Evolutionary conservation across 306 rosid species (phyloP).

Genomic region (Sophora flavescens): DNA sequence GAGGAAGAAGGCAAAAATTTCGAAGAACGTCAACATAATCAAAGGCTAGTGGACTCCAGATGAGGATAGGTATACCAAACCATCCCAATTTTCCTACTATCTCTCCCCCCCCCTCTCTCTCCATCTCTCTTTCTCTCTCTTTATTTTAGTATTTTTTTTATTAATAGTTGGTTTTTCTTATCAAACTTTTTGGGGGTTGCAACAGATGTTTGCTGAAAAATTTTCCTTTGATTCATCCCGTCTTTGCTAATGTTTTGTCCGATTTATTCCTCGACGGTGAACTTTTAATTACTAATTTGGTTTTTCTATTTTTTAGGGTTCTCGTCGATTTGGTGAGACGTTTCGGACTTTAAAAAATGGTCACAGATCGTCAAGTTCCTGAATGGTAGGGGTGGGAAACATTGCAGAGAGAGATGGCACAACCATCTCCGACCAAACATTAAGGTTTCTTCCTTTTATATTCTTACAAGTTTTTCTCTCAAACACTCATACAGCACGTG

Average conservation of each 20-base stretch:
- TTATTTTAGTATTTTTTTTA: not conserved
- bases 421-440: slow-evolving; percentile 81
- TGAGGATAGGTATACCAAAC: slow-evolving; percentile 63
- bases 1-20: slow-evolving; percentile 16
- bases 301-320: slow-evolving; percentile 51
- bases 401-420: slow-evolving; percentile 94
- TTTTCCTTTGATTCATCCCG: not conserved
- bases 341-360: slow-evolving; percentile 70
- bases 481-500: not conserved
- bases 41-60: slow-evolving; percentile 77
- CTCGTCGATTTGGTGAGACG: slow-evolving; percentile 55
- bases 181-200: not conserved
- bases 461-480: not conserved
- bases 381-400: slow-evolving; percentile 76
- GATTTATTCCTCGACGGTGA: not conserved
- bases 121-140: no score
- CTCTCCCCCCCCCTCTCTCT: no score
- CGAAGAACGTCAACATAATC: slow-evolving; percentile 31
- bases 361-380: slow-evolving; percentile 62
- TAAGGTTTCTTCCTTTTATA: slow-evolving; percentile 53
- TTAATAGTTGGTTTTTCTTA: not conserved
- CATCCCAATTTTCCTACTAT: not conserved
- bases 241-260: not conserved
- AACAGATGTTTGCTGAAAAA: not conserved
- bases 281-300: no score